Percentiles rank a stretch among this genome's conserved stretches.
These are phyloP conservation scores for Aureobasidium melanogenum DNA, from an alignment of 2,329 filamentous ascomycete species.

Conservation along the genomic window DNA sequence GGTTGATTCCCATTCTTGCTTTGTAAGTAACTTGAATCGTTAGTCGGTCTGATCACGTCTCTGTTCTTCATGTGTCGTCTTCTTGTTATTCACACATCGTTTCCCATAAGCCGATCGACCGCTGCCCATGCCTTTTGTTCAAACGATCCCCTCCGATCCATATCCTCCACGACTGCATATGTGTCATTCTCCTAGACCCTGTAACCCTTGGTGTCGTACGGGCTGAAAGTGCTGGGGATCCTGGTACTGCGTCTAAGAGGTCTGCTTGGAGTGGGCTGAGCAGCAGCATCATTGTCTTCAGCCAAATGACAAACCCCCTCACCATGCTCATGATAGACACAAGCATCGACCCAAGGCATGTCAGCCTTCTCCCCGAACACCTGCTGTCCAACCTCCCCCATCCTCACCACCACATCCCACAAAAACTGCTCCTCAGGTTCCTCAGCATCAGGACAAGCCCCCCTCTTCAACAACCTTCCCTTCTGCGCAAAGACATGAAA, in stretches of 20 bases:
- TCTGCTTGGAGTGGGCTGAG: too few species aligned
- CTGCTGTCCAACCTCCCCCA: background rate
- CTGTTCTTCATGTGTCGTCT: too few species aligned
- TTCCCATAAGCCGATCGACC: background rate
- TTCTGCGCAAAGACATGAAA: constrained; percentile 11
- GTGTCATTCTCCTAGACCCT: background rate
- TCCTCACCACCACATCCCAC: background rate
- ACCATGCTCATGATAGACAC: constrained; percentile 5
- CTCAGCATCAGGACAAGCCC: background rate
- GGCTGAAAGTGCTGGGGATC: too few species aligned
- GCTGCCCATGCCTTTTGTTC: background rate
- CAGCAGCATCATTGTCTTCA: background rate
- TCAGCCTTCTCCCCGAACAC: background rate
- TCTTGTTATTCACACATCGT: background rate
- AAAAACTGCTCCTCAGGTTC: background rate
- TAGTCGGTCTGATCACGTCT: too few species aligned
- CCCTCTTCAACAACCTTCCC: background rate
- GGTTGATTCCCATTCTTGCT: background rate
- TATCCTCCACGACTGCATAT: background rate
- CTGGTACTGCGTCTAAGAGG: background rate
- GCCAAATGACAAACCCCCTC: background rate
- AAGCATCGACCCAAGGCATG: background rate
- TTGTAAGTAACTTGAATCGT: too few species aligned
- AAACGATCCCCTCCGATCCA: too few species aligned
- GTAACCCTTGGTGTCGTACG: too few species aligned